Evolutionary conservation across 1,139 yeast genomes (phyloP).

Genomic region (Suhomyces ambrosiae): DNA sequence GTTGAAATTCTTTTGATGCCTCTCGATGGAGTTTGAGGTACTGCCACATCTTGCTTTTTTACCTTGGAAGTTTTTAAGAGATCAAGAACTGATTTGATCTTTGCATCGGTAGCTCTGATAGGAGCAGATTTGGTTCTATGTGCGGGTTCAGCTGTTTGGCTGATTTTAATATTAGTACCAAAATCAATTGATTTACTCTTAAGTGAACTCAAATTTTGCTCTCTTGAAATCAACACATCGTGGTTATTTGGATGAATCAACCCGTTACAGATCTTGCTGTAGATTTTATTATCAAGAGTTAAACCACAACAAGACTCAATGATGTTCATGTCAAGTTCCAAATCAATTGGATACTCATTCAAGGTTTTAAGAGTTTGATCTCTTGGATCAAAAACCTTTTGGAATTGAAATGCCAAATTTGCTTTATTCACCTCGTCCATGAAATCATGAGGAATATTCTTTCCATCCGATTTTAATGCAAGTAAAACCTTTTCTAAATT

Average conservation of each 20-base stretch:
- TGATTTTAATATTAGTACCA: background rate
- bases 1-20: constrained; percentile 7
- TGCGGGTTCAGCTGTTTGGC: constrained; percentile 1
- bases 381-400: constrained; percentile 79
- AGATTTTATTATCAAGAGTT: constrained; percentile 48
- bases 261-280: constrained; percentile 63
- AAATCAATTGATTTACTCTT: constrained; percentile 29
- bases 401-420: constrained; percentile 78
- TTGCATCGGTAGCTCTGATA: background rate
- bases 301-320: constrained; percentile 68
- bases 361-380: constrained; percentile 53
- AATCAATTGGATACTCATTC: constrained; percentile 53
- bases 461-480: constrained; percentile 65
- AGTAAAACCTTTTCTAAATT: constrained; percentile 57
- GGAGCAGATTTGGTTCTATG: constrained; percentile 7
- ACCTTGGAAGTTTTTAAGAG: constrained; percentile 13
- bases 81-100: constrained; percentile 13
- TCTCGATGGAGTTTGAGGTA: constrained; percentile 9
- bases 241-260: constrained; percentile 66
- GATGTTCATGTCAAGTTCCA: constrained; percentile 33
- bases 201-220: constrained; percentile 32
- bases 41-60: constrained; percentile 3
- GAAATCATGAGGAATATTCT: constrained; percentile 60
- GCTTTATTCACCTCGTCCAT: constrained; percentile 66
- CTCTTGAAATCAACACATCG: constrained; percentile 48